phyloP scores from a whole-genome alignment of 768 basidiomycete genomes.

The Russula virescens region DNA sequence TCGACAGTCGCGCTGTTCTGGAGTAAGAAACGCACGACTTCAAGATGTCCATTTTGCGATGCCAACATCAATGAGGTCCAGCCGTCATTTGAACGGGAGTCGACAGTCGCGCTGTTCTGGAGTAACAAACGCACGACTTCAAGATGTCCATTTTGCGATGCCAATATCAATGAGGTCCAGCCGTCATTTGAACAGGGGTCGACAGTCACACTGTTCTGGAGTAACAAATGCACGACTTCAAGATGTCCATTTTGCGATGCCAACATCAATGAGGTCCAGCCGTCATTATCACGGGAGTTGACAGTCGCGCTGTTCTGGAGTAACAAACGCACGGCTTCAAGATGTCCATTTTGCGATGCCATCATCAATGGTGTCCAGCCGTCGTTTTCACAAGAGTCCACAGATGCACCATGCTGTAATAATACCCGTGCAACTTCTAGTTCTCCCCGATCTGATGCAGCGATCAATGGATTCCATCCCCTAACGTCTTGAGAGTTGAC shows the following conservation, averaged over 20 bases:
- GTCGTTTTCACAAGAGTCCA: background rate
- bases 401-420: background rate
- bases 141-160: background rate
- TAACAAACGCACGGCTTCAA: background rate
- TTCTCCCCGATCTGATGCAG: background rate
- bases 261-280: background rate
- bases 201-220: background rate
- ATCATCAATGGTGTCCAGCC: background rate
- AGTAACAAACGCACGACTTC: background rate
- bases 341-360: background rate
- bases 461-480: background rate
- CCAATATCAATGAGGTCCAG: background rate
- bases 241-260: background rate
- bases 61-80: background rate
- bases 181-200: background rate
- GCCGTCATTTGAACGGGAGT: background rate
- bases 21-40: background rate
- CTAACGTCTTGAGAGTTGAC: background rate
- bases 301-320: background rate
- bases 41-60: background rate
- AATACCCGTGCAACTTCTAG: background rate
- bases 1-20: background rate
- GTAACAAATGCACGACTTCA: background rate
- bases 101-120: background rate
- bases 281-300: background rate